phyloP scores from a whole-genome alignment of 2,329 filamentous ascomycete species.

The Aspergillus phoenicis region DNA sequence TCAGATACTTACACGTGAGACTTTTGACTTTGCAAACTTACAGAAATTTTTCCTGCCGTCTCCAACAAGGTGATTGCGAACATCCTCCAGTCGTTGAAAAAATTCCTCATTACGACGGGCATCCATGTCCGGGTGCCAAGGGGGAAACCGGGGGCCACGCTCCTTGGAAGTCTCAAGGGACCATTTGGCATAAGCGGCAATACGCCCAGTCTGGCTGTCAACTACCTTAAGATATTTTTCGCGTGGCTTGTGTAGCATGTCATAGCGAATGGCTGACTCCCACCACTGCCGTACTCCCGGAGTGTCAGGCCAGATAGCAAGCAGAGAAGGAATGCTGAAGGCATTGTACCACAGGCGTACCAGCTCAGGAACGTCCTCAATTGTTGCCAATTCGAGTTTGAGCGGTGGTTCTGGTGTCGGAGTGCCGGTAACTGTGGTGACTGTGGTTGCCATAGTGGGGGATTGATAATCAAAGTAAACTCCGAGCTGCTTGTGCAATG shows the following conservation, averaged over 20 bases:
- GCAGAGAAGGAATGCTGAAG: slow-evolving; percentile 27
- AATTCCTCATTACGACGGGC: slow-evolving; percentile 20
- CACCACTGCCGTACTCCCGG: slow-evolving; percentile 32
- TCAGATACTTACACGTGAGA: neutral
- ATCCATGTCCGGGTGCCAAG: slow-evolving; percentile 30
- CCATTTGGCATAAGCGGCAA: slow-evolving; percentile 36
- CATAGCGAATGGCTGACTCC: slow-evolving; percentile 22
- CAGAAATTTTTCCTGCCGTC: slow-evolving; percentile 30
- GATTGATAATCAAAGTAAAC: neutral
- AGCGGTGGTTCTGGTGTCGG: neutral
- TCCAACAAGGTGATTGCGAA: slow-evolving; percentile 28
- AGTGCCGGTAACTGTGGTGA: neutral
- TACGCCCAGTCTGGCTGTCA: slow-evolving; percentile 22
- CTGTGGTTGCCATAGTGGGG: neutral
- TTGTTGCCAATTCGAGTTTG: slow-evolving; percentile 20
- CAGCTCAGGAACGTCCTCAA: slow-evolving; percentile 28
- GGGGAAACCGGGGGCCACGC: slow-evolving; percentile 31
- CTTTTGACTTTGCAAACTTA: neutral
- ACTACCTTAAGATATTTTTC: slow-evolving; percentile 32
- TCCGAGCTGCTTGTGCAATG: too few species aligned
- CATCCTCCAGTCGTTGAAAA: slow-evolving; percentile 23
- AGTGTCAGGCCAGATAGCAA: slow-evolving; percentile 30
- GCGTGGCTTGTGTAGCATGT: slow-evolving; percentile 27
- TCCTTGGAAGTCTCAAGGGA: slow-evolving; percentile 28
- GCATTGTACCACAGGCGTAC: slow-evolving; percentile 29